Percentiles rank a stretch among this genome's conserved stretches.
Evolutionary conservation across 257 asterid genomes (phyloP).

Genomic region (Salvia hispanica): DNA sequence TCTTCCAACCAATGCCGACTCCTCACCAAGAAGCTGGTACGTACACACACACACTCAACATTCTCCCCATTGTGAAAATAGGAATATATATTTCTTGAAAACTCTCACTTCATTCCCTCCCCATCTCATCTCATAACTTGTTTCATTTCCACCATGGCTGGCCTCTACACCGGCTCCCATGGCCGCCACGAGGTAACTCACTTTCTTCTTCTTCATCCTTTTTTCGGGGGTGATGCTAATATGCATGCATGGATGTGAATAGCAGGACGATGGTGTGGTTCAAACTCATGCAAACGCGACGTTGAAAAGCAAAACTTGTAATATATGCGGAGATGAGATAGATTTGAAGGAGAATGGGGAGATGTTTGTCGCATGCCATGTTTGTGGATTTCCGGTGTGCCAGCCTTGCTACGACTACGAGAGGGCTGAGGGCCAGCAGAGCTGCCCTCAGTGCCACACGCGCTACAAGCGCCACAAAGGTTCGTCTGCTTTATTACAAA

Average conservation of each 20-base stretch:
- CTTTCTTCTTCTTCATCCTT: not conserved
- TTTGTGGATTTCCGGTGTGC: constrained; percentile 33
- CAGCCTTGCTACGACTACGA: constrained; percentile 37
- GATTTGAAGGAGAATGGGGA: constrained; percentile 31
- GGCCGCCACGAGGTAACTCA: constrained; percentile 46
- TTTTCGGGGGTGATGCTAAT: too few relatives aligned
- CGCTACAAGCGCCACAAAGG: constrained; percentile 34
- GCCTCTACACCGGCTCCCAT: constrained; percentile 54
- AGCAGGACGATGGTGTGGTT: constrained; percentile 12
- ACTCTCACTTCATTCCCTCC: constrained; percentile 18
- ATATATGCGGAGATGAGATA: constrained; percentile 32
- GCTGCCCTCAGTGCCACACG: constrained; percentile 34
- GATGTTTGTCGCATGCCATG: constrained; percentile 27
- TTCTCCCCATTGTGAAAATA: constrained; percentile 18
- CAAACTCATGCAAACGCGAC: not conserved
- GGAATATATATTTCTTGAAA: constrained; percentile 27
- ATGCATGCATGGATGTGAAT: not conserved
- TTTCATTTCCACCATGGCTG: constrained; percentile 46
- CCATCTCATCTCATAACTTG: not conserved
- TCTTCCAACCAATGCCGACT: constrained; percentile 64
- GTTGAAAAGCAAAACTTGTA: constrained; percentile 12
- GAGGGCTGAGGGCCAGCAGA: constrained; percentile 32
- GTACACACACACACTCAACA: constrained; percentile 20
- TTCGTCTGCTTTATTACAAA: not conserved
- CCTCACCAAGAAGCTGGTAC: constrained; percentile 63